Evolutionary conservation across 257 asterid genomes (phyloP), one percentile per base, ranked within the genome.

Genomic region (Mitragyna speciosa): DNA sequence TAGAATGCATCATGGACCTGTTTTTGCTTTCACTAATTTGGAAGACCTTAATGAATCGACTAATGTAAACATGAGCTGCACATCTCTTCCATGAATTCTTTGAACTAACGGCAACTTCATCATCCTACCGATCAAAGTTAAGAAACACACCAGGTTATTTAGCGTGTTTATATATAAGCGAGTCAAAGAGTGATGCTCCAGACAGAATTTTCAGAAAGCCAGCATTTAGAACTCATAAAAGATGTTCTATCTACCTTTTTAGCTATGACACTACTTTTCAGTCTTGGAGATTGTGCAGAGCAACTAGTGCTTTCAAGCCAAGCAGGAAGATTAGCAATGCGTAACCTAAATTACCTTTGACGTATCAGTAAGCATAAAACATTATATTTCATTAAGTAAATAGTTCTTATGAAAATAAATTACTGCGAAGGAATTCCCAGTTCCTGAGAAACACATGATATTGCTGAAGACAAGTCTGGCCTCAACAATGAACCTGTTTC

Each of bases 41-140:
- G 78, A 85, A 64, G 87, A 61, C 91, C 79, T 89, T 86, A 58
- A 87, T 89, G 63, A 90, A 89, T 80, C 82, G 89, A 79, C 92
- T 58, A 78, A 95, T 83, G 87, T 90, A 85, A 77, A 88, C 89
- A 69, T 95, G 97, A 10, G 92, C 80, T 47, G 88, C 73, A 70
- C 95, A 81, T 86, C 94, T 87, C 87, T 88, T 95, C 93, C 92
- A 81, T 12, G 89, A 81, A 71, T 85, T 87, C 84, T 80, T 87
- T 51, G 89, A 82, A 79, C 81, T 76, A 41, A 73, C 72, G 20
- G 66, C 74, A 82, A 80, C 84, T 79, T 39, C 78, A 72, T 83
- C 70, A 80, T 64, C 59, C 95, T 89, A 90, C 65, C 68, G 26
- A 51, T 82, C 26, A 69, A 84, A 70, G 61, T 78, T 39, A 66